These are phyloP conservation scores for Zygnema cylindricum DNA, from an alignment of 139 green algal genomes.

Conservation along the genomic window DNA sequence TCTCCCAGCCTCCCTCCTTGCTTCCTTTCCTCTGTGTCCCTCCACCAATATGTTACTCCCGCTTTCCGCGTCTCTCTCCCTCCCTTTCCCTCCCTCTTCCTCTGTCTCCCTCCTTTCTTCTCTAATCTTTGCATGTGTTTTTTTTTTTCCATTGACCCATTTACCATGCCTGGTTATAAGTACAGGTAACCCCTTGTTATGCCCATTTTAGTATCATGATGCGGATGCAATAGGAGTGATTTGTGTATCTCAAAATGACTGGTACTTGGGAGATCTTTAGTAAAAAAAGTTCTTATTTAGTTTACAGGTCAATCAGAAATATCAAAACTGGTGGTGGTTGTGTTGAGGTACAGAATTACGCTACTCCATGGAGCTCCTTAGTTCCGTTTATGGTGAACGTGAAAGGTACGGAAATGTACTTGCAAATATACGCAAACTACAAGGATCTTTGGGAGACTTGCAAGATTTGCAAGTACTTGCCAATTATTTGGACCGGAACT, in stretches of 20 bases:
- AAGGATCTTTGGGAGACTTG: slow-evolving; percentile 29
- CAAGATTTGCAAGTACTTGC: slow-evolving; percentile 45
- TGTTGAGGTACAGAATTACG: slow-evolving; percentile 27
- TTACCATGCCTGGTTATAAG: background rate
- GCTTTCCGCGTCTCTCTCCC: background rate
- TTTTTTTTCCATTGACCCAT: background rate
- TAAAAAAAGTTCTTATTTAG: background rate
- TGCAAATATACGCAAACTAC: slow-evolving; percentile 18
- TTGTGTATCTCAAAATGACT: background rate
- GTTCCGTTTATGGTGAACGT: slow-evolving; percentile 1
- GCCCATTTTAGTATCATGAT: background rate
- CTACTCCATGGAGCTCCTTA: slow-evolving; percentile 45
- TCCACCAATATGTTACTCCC: too few species aligned
- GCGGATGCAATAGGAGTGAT: too few species aligned
- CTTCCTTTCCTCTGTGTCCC: too few species aligned
- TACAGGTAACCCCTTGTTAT: too few species aligned
- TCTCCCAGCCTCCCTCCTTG: too few species aligned
- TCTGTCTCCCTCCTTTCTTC: background rate
- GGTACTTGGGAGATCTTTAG: background rate
- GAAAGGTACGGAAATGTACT: slow-evolving; percentile 4
- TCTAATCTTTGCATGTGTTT: background rate
- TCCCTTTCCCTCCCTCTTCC: background rate
- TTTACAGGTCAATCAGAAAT: background rate
- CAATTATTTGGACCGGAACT: background rate
- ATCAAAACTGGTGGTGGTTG: background rate